Conservation (phyloP, 164 flowering plant genomes). For the Amborella trichopoda region DNA sequence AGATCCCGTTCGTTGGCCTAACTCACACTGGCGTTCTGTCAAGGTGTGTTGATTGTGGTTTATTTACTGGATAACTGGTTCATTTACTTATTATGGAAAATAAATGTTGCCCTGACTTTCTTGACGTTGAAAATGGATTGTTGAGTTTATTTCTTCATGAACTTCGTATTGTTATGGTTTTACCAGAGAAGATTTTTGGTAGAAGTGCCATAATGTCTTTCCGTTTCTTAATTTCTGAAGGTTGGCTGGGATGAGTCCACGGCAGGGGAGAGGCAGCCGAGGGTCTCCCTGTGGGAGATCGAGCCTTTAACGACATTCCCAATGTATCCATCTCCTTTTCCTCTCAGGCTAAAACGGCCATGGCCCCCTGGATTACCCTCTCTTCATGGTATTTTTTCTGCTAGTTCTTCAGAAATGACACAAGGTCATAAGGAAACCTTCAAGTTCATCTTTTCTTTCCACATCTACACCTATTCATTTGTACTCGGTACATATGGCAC, state of each 20-base stretch:
- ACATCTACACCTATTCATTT: no score
- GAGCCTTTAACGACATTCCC: constrained; percentile 97
- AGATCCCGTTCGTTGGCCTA: constrained; percentile 75
- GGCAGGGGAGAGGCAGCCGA: constrained; percentile 96
- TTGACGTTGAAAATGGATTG: background rate
- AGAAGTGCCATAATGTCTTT: background rate
- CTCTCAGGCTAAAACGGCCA: constrained; percentile 86
- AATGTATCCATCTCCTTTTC: constrained; percentile 90
- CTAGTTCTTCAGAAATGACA: background rate
- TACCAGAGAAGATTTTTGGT: background rate
- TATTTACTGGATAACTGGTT: background rate
- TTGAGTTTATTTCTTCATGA: background rate
- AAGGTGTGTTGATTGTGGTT: constrained; percentile 33
- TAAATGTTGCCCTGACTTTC: background rate
- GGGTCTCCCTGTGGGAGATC: constrained; percentile 97
- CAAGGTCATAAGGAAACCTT: no score
- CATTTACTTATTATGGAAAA: background rate
- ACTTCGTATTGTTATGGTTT: background rate
- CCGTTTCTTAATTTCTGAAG: constrained; percentile 24
- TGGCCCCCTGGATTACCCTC: constrained; percentile 85
- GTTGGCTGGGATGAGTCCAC: constrained; percentile 99
- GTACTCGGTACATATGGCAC: no score
- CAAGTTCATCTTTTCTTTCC: no score
- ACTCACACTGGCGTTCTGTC: constrained; percentile 94
- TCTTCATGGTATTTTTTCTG: constrained; percentile 35